Evolutionary conservation across 768 basidiomycete genomes (phyloP).

Genomic region (Tricholoma furcatifolium): DNA sequence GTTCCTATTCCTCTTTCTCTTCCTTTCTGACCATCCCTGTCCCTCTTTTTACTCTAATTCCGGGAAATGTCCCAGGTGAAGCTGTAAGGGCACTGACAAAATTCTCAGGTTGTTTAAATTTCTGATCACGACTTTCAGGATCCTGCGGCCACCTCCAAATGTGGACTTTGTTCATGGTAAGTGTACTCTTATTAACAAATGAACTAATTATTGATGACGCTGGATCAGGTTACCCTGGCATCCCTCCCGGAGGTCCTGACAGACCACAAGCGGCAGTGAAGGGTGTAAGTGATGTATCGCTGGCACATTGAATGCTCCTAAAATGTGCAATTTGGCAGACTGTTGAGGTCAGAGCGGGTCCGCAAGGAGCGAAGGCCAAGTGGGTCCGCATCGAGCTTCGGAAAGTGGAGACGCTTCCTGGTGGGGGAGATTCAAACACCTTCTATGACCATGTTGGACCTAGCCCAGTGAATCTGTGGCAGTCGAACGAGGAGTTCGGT

Average conservation of each 20-base stretch:
- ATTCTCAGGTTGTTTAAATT: conserved; percentile 22
- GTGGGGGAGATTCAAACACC: conserved; percentile 64
- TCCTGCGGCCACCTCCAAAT: conserved; percentile 83
- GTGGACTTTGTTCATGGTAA: conserved; percentile 84
- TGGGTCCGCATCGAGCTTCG: conserved; percentile 91
- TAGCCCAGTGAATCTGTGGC: conserved; percentile 84
- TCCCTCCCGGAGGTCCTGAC: conserved; percentile 74
- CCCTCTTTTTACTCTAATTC: background rate
- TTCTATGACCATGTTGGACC: conserved; percentile 82
- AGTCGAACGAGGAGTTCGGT: conserved; percentile 71
- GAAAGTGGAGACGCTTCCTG: conserved; percentile 83
- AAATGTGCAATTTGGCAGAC: conserved; percentile 49
- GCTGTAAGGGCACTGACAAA: conserved; percentile 33
- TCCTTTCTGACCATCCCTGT: background rate
- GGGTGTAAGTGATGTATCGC: conserved; percentile 56
- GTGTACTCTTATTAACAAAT: conserved; percentile 12
- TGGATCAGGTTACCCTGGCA: conserved; percentile 73
- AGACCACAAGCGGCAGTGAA: conserved; percentile 82
- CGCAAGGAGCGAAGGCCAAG: conserved; percentile 81
- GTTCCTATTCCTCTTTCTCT: background rate
- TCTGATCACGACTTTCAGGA: conserved; percentile 40
- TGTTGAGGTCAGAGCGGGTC: conserved; percentile 78
- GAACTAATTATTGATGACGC: conserved; percentile 12
- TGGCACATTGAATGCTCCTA: conserved; percentile 6
- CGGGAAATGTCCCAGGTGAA: conserved; percentile 40